phyloP scores from a whole-genome alignment of 2,329 filamentous ascomycete genomes.

The Diaporthe helianthi region DNA sequence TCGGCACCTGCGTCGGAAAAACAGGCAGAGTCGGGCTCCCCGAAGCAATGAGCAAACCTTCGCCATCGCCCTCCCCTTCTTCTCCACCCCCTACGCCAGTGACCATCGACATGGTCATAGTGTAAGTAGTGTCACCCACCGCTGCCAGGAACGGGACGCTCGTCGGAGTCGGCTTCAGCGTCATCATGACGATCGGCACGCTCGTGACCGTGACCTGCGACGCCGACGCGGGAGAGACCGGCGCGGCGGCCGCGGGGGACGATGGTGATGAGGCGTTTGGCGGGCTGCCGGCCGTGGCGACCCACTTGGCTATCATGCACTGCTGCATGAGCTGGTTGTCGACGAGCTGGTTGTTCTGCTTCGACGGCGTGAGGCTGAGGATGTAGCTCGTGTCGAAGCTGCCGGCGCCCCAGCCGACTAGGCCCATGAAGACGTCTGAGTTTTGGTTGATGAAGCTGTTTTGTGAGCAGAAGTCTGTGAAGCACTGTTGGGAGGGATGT shows the following conservation, averaged over 20 bases:
- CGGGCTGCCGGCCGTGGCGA: neutral
- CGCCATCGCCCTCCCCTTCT: neutral
- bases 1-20: neutral
- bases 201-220: constrained; percentile 17
- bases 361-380: constrained; percentile 51
- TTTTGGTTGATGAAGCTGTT: constrained; percentile 55
- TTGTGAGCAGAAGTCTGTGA: constrained; percentile 53
- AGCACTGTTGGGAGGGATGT: constrained; percentile 42
- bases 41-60: constrained; percentile 9
- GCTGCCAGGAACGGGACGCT: neutral
- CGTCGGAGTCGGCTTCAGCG: neutral
- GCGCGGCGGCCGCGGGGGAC: neutral
- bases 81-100: neutral
- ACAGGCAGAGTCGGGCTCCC: neutral
- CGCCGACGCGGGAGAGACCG: neutral
- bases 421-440: constrained; percentile 54
- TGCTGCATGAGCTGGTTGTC: constrained; percentile 52
- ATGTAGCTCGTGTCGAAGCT: constrained; percentile 52
- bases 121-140: neutral
- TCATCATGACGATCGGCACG: constrained; percentile 18
- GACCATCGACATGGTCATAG: constrained; percentile 1
- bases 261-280: neutral
- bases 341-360: constrained; percentile 42
- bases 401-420: constrained; percentile 56
- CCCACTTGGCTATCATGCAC: constrained; percentile 50